These are phyloP conservation scores for Bremia lactucae DNA, from an alignment of 352 stramenopile genomes.

Conservation along the genomic window DNA sequence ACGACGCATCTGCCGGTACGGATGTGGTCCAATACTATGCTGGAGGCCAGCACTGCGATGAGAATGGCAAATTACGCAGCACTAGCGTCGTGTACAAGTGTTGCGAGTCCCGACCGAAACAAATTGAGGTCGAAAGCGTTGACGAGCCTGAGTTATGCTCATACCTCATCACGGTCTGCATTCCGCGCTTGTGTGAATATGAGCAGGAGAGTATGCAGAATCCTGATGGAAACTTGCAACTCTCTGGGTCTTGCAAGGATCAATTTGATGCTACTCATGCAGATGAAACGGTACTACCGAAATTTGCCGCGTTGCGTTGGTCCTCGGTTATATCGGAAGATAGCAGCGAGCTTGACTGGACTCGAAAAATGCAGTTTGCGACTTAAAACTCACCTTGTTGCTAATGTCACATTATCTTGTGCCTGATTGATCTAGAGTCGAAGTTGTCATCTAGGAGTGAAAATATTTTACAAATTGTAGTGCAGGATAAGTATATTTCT, in stretches of 20 bases:
- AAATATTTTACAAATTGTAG: too few relatives aligned
- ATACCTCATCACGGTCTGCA: constrained; percentile 70
- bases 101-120: constrained; percentile 51
- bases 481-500: too few relatives aligned
- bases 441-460: too few relatives aligned
- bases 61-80: constrained; percentile 64
- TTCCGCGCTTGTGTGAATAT: constrained; percentile 55
- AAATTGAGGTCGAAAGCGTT: constrained; percentile 52
- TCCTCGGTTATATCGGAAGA: constrained; percentile 73
- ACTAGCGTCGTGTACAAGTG: constrained; percentile 71
- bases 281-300: constrained; percentile 20
- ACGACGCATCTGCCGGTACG: constrained; percentile 14
- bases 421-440: too few relatives aligned
- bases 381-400: too few relatives aligned
- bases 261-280: constrained; percentile 31
- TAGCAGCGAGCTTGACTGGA: constrained; percentile 79
- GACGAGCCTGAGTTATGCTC: constrained; percentile 75
- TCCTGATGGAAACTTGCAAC: constrained; percentile 23
- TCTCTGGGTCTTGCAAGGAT: constrained; percentile 38
- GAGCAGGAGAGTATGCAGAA: constrained; percentile 19
- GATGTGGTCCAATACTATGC: constrained; percentile 67
- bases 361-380: constrained; percentile 50
- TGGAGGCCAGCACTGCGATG: constrained; percentile 71
- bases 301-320: constrained; percentile 68
- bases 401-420: too few relatives aligned